Evolutionary conservation across 768 basidiomycete species (phyloP).

Genomic region (Cystobasidium tubakii): DNA sequence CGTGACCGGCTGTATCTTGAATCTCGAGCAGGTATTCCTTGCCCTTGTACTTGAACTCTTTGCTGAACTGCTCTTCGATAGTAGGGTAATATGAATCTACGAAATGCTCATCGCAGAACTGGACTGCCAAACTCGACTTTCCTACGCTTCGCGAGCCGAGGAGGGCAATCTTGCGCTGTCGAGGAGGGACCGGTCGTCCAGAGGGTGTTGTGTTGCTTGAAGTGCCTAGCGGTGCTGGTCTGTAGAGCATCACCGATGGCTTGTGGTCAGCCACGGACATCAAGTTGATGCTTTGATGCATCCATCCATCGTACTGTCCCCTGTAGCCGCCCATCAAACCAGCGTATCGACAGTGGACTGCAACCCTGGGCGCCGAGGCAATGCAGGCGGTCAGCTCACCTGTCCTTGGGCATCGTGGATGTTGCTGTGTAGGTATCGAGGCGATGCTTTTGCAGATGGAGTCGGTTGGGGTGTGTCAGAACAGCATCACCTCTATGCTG

Average conservation of each 20-base stretch:
- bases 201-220: conserved; percentile 21
- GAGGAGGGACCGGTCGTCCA: conserved; percentile 32
- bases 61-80: conserved; percentile 64
- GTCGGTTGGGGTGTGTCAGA: background rate
- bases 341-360: background rate
- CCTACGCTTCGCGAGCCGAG: conserved; percentile 58
- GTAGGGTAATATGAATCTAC: conserved; percentile 91
- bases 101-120: conserved; percentile 89
- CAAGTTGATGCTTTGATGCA: too few relatives aligned
- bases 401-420: conserved; percentile 4
- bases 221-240: conserved; percentile 24
- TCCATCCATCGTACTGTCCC: background rate
- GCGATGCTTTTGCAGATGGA: background rate
- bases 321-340: background rate
- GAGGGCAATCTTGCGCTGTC: conserved; percentile 73
- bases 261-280: too few relatives aligned
- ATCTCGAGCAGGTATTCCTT: conserved; percentile 93
- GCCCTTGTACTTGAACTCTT: conserved; percentile 70
- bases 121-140: conserved; percentile 85
- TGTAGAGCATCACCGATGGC: too few relatives aligned
- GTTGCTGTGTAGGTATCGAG: background rate
- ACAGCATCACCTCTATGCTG: background rate
- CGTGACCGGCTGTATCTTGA: conserved; percentile 98
- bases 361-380: background rate
- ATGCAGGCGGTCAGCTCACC: background rate